Base-by-base conservation (phyloP, 352 stramenopile genomes). In the Saprolegnia diclina region DNA sequence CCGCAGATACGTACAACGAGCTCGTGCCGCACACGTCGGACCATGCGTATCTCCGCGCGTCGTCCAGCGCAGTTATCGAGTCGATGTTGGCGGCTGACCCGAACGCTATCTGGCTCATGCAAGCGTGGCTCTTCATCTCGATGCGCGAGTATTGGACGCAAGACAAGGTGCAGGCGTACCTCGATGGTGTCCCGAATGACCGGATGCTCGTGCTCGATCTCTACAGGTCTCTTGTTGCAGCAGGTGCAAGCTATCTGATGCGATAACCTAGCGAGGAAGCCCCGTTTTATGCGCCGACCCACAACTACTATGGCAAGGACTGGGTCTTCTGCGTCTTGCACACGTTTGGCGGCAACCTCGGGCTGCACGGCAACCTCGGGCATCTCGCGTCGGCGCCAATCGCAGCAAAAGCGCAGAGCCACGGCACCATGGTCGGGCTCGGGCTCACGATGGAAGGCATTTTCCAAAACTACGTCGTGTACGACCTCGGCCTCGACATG, bases 321-420 rank as follows among this genome's bases (percentile, higher is more conserved):
- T 94, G 84, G 82, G 88, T 94, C 62, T 94, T 90, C 67, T 91
- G 85, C 52, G 80, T 94, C 32, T 74, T 94, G 10, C 85, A 91
- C 66, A 94, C 91, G 72, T 94, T 92, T 75, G 85, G 85, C 19
- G 84, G 83, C 10, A 85, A 84, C 59, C 88, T 84, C 6, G 85
- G 85, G 10, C 76, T 94, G 74, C 83, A 85, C 52, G 85, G 85
- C 9, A 85, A 94, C 64, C 66, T 94, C 4, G 76, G 74, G 24
- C 88, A 79, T 7, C 54, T 90, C 4, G 83, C 71, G 0, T 77
- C 55, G 3, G 81, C 87, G 29, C 85, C 83, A 0, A 73, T 88
- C 35, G 38, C 73, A 24, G 83, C 83, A 0, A 73, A 74, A 18
- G 63, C 71, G 1, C 72, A 66, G 18, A 90, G 83, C 65, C 71